These are phyloP conservation scores for Babesia divergens DNA, from an alignment of 169 alveolate genomes.

Conservation along the genomic window DNA sequence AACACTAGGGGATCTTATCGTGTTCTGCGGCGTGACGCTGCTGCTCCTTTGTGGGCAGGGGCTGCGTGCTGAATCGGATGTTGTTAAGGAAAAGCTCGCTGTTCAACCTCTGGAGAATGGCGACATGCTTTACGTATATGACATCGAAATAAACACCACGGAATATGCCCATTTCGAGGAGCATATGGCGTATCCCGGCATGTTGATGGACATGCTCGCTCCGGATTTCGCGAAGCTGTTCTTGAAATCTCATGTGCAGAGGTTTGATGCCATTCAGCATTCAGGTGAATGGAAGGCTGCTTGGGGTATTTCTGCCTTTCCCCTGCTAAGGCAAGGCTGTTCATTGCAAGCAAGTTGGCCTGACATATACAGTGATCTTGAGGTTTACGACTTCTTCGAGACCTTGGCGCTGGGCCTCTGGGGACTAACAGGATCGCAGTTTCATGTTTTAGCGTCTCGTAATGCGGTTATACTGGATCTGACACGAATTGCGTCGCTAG, in stretches of 20 bases:
- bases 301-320: constrained; percentile 28
- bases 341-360: constrained; percentile 46
- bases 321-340: constrained; percentile 21
- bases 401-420: constrained; percentile 52
- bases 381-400: constrained; percentile 32
- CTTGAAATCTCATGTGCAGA: not conserved
- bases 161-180: constrained; percentile 1
- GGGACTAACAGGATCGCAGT: constrained; percentile 59
- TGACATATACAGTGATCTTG: not conserved
- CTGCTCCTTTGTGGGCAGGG: not conserved
- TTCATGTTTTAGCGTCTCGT: constrained; percentile 4
- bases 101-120: constrained; percentile 43
- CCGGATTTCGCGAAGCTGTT: constrained; percentile 46
- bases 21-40: constrained; percentile 1
- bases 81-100: constrained; percentile 32
- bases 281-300: constrained; percentile 55
- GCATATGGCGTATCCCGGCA: constrained; percentile 22
- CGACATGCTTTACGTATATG: constrained; percentile 26
- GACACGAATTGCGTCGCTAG: constrained; percentile 14
- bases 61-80: not conserved
- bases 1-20: too few species aligned
- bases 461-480: constrained; percentile 33
- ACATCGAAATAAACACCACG: not conserved
- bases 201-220: constrained; percentile 53
- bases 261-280: constrained; percentile 36